A percentile compares a stretch with the other conserved stretches of the same genome.
These are phyloP conservation scores for Botrytis pseudocinerea DNA, from an alignment of 2,329 filamentous ascomycete species.

Conservation along the genomic window DNA sequence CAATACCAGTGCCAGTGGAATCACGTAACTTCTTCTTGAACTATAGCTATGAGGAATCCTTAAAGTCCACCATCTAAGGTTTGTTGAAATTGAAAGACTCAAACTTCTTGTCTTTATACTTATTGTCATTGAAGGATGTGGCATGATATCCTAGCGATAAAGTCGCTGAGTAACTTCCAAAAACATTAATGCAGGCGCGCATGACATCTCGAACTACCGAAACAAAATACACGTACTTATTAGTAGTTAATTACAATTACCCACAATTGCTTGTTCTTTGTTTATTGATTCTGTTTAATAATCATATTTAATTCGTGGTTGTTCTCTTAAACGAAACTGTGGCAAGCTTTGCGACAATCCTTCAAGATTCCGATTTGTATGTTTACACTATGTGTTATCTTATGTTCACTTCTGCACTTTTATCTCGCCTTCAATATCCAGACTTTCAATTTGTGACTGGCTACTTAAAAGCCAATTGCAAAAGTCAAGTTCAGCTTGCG, in stretches of 20 bases:
- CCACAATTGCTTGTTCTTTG: background rate
- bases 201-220: background rate
- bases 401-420: background rate
- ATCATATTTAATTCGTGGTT: background rate
- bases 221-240: background rate
- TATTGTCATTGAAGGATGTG: background rate
- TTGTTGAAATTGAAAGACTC: background rate
- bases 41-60: background rate
- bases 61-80: too few species aligned
- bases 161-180: too few species aligned
- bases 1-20: background rate
- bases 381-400: background rate
- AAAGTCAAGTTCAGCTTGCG: background rate
- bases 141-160: background rate
- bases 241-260: background rate
- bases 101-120: background rate
- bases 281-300: background rate
- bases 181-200: background rate
- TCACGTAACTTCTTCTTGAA: background rate
- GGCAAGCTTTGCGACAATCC: background rate
- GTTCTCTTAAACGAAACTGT: background rate
- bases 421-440: background rate
- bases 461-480: background rate
- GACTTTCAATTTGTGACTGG: background rate
- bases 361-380: background rate